phyloP scores from a whole-genome alignment of 129 eudicot species.

The Tagetes patula region DNA sequence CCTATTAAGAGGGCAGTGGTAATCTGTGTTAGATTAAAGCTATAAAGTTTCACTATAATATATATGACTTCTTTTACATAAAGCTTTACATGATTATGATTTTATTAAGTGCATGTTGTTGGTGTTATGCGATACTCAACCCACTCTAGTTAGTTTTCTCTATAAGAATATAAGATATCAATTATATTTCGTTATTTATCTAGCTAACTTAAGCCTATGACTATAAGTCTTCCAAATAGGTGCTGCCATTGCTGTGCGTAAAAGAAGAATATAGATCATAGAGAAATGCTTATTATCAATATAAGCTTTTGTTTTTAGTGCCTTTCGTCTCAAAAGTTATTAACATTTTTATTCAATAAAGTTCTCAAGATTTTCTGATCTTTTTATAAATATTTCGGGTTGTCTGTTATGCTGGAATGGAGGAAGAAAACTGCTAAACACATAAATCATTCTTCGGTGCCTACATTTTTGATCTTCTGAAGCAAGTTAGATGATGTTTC shows the following conservation, averaged over 20 bases:
- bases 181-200: neutral
- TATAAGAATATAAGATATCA: neutral
- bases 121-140: slow-evolving; percentile 9
- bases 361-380: slow-evolving; percentile 3
- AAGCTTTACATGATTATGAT: neutral
- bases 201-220: slow-evolving; percentile 2
- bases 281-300: slow-evolving; percentile 2
- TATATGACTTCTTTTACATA: neutral
- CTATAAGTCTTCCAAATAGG: slow-evolving; percentile 1
- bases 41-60: neutral
- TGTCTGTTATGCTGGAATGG: slow-evolving; percentile 20
- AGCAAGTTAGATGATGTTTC: slow-evolving; percentile 12
- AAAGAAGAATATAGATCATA: slow-evolving; percentile 11
- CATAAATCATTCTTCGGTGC: slow-evolving; percentile 8
- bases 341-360: neutral
- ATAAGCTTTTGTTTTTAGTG: neutral
- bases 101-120: slow-evolving; percentile 10
- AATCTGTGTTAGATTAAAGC: slow-evolving; percentile 4
- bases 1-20: slow-evolving; percentile 10
- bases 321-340: slow-evolving; percentile 5
- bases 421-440: slow-evolving; percentile 13
- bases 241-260: slow-evolving; percentile 9
- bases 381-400: slow-evolving; percentile 1
- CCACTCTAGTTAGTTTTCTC: neutral
- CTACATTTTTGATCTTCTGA: slow-evolving; percentile 19